Base-by-base conservation (phyloP, 352 stramenopile species). In the Pythium oligandrum region DNA sequence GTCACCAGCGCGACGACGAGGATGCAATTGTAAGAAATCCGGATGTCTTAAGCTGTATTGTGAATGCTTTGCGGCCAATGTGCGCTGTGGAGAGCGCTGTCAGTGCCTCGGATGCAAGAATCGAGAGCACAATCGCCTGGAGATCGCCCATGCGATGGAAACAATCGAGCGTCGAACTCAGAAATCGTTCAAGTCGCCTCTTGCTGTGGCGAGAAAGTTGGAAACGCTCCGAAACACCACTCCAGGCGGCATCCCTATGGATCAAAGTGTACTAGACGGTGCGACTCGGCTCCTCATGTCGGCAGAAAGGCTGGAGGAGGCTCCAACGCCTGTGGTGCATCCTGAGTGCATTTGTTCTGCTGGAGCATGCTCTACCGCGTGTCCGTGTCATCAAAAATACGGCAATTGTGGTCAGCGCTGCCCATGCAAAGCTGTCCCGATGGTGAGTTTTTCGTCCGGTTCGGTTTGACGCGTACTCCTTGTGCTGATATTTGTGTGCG, bases 21-120 rank as follows among this genome's bases (percentile, higher is more conserved):
- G 79, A 44, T 99, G 96, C 70, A 98, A 96, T 57, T 98, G 95
- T 72, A 98, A 98, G 71, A 98, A 98, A 54, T 98, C 93, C 0
- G 83, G 87, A 53, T 99, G 96, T 64, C 83, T 98, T 12, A 98
- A 99, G 71, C 77, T 98, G 40, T 93, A 93, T 52, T 93, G 83
- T 61, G 77, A 91, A 59, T 93, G 83, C 48, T 91, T 93, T 55
- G 68, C 77, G 8, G 64, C 64, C 9, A 71, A 71, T 40, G 56
- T 50, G 37, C 69, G 75, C 40, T 93, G 80, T 53, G 63, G 64
- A 11, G 71, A 87, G 11, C 72, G 68, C 34, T 93, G 83, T 36
- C 75, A 88, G 63, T 93, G 83, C 55, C n/a, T 82, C 37, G 66
- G 67, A 55, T 93, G 83, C 63, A 86, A 83, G 58, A 93, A 93